Base-by-base conservation (phyloP, 192 early-diverging fungal genomes). In the Hyaloraphidium curvatum region DNA sequence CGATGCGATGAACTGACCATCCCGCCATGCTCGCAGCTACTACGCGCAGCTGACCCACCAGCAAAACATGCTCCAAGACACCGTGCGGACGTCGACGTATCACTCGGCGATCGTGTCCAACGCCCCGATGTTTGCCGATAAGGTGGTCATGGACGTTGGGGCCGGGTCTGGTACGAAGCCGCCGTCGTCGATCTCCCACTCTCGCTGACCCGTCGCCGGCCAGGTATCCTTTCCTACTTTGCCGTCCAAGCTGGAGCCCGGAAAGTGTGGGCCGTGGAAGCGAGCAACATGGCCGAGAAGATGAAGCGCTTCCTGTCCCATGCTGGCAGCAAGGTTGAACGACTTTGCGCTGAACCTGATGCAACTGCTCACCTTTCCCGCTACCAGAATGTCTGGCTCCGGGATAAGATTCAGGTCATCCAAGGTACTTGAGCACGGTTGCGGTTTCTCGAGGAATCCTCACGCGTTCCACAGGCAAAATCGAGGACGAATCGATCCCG, bases 251-350 rank as follows among this genome's bases (percentile, higher is more conserved):
- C 94, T 14, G 91, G 90, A 1, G 89, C 94, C n/a, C 65, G 67
- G 29, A 81, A 88, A 50, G 89, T 98, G 4, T 93, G 87, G 62
- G 94, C 94, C 0, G 81, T 98, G 11, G 94, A 98, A 62, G 94
- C 94, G 2, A 92, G 89, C 14, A 78, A 72, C 25, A 93, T 98
- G 91, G 89, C 94, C 0, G 51, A 73, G 28, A 91, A 89, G 69
- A 93, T 98, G 73, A 64, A 77, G 55, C 77, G 77, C 55, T 62
- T 98, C 48, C 59, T 97, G 5, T 64, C 77, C 21, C 67, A 71
- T 2, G 25, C 43, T 11, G 23, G 7, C 25, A 25, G 14, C 23
- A 48, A 48, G 43, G 43, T 48, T 14, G 23, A 48, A 25, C 23
- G 19, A 5, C 23, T 9, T 48, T 25, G 25, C 43, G 43, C 17